Evolutionary conservation across 192 early-diverging fungal genomes (phyloP), one percentile per base, ranked within the genome.

Genomic region (Chytriomyces sp.): DNA sequence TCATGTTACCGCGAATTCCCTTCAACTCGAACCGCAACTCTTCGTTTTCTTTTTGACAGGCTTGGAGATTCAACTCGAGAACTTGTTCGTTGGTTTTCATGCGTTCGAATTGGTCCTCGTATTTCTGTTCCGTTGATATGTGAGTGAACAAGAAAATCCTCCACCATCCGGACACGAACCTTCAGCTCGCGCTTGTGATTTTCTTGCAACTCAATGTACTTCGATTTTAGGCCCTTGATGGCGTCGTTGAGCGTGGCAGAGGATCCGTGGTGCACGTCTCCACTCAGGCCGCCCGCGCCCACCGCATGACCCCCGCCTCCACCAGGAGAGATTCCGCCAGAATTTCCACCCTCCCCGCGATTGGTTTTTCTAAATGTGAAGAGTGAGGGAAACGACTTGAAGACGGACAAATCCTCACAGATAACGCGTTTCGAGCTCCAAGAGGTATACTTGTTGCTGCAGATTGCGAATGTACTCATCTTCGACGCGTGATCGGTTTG

Each of bases 351-450:
- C 12, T 64, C 62, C 14, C 62, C 62, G 7, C 34, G 25, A 28
- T 64, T 64, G 28, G 31, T 1, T 1, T 58, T 28, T 17, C 31
- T 14, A 28, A 28, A 31, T 58, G 28, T 22, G 25, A 31, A 58
- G 28, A 58, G n/a, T 3, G 2, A 36, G 14, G 26, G 60, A 37
- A 2, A 28, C 28, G 12, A 58, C 17, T 28, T 31, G 12, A 14
- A 58, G 28, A 28, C n/a, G 31, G 12, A 58, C n/a, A 28, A 58
- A 2, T 14, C 5, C 75, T 66, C 69, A 84, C 84, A 88, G 69
- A 76, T 86, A 88, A 53, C 86, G 36, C 3, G 86, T 88, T 67
- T 88, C 86, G 28, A 88, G 66, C 68, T 88, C 86, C 32, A 88
- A 66, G 22, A 88, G 67, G 72, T 86, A 88, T 6, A 88, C 77